A percentile compares a stretch with the other conserved stretches of the same genome.
These are phyloP conservation scores for Podospora anserina DNA, from an alignment of 495 filamentous ascomycete genomes.

Conservation along the genomic window DNA sequence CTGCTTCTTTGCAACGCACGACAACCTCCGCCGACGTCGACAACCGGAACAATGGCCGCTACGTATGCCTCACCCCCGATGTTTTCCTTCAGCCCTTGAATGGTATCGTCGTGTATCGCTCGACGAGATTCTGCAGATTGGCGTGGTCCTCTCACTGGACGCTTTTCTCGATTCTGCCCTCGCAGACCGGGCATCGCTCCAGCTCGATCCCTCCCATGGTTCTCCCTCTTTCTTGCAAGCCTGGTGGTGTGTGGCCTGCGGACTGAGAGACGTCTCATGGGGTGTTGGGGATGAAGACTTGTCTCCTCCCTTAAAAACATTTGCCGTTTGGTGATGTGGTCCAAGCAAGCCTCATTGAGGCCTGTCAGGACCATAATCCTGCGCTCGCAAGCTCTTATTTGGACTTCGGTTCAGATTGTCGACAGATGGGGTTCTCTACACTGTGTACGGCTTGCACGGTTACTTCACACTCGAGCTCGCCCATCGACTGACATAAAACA, in stretches of 20 bases:
- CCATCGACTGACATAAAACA: constrained; percentile 56
- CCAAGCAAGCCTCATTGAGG: constrained; percentile 10
- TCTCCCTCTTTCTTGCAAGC: constrained; percentile 53
- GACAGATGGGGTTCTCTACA: neutral
- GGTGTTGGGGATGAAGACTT: constrained; percentile 77
- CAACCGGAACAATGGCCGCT: constrained; percentile 52
- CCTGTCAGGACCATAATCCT: neutral
- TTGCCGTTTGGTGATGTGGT: constrained; percentile 55
- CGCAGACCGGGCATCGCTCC: constrained; percentile 45
- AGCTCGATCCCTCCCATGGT: constrained; percentile 76
- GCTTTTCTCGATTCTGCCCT: constrained; percentile 35
- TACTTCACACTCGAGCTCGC: neutral
- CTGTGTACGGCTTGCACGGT: neutral
- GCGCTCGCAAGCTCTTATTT: neutral
- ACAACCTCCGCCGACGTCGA: constrained; percentile 30
- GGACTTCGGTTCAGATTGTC: neutral
- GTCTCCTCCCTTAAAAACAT: constrained; percentile 78
- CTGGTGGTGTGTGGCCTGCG: constrained; percentile 40
- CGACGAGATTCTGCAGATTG: constrained; percentile 56
- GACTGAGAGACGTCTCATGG: constrained; percentile 53
- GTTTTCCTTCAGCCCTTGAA: constrained; percentile 43
- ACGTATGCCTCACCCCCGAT: constrained; percentile 59
- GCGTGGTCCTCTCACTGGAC: constrained; percentile 78
- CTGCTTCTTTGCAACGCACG: constrained; percentile 15
- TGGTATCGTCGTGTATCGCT: constrained; percentile 53